Percentiles rank a stretch among this genome's conserved stretches.
phyloP scores from a whole-genome alignment of 495 filamentous ascomycete species.

The Trichoderma reesei region DNA sequence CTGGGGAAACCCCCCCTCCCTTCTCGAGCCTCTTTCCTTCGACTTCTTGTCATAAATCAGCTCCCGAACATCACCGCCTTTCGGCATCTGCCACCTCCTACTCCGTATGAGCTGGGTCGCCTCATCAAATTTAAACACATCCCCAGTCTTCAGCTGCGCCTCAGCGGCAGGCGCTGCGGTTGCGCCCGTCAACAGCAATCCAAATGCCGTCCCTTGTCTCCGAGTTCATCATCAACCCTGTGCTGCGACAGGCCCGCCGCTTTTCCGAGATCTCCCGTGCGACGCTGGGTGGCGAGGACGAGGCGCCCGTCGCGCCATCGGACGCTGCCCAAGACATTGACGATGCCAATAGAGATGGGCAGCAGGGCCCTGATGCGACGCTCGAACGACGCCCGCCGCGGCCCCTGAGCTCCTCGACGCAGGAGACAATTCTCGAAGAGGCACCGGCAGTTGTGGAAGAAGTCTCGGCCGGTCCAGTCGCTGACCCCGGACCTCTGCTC shows the following conservation, averaged over 20 bases:
- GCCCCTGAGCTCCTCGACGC: constrained; percentile 11
- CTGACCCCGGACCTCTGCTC: neutral
- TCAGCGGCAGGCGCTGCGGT: neutral
- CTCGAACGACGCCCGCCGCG: constrained; percentile 7
- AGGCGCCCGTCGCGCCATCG: constrained; percentile 22
- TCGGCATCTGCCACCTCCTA: neutral
- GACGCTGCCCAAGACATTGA: constrained; percentile 11
- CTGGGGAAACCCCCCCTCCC: no score
- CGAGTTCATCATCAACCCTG: constrained; percentile 67
- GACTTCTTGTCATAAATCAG: neutral
- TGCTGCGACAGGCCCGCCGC: constrained; percentile 64
- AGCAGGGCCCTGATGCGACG: neutral
- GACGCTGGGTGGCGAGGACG: constrained; percentile 13
- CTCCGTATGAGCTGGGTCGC: neutral
- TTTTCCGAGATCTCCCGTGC: constrained; percentile 42
- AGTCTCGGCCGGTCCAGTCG: neutral
- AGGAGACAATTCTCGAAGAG: constrained; percentile 8
- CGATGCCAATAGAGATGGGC: neutral
- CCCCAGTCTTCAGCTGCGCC: neutral
- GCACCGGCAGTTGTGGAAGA: neutral
- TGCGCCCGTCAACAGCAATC: constrained; percentile 9
- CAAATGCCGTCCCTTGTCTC: constrained; percentile 66
- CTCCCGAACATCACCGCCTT: neutral
- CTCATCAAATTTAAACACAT: neutral
- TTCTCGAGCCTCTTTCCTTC: neutral